Evolutionary conservation across 2,329 filamentous ascomycete species (phyloP).

Genomic region (Emergomyces pasteurianus): DNA sequence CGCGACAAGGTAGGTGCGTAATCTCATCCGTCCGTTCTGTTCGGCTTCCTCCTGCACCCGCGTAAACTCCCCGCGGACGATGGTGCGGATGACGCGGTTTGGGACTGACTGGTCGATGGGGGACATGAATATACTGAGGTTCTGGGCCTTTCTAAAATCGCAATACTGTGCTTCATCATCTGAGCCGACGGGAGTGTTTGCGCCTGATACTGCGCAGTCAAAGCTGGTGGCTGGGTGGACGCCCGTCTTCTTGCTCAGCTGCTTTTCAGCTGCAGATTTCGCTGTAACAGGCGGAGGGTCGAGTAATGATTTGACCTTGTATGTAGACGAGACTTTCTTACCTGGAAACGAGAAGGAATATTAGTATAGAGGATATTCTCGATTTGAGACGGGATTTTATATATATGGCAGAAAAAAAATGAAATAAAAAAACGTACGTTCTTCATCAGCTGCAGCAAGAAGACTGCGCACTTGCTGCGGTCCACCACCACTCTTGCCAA

Average conservation of each 20-base stretch:
- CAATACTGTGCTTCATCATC: slow-evolving; percentile 76
- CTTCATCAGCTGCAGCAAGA: slow-evolving; percentile 64
- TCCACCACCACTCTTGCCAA: slow-evolving; percentile 19
- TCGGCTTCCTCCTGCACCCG: slow-evolving; percentile 66
- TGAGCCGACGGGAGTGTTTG: slow-evolving; percentile 57
- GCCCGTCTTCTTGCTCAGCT: slow-evolving; percentile 34
- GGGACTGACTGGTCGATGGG: slow-evolving; percentile 60
- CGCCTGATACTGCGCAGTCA: slow-evolving; percentile 52
- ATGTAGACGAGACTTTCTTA: slow-evolving; percentile 42
- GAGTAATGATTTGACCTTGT: slow-evolving; percentile 53
- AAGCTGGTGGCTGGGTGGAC: slow-evolving; percentile 80
- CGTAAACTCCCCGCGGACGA: slow-evolving; percentile 76
- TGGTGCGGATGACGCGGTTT: slow-evolving; percentile 75
- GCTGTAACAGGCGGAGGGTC: slow-evolving; percentile 47
- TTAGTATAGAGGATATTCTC: slow-evolving; percentile 8
- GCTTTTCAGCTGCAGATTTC: slow-evolving; percentile 47
- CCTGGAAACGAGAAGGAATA: slow-evolving; percentile 25
- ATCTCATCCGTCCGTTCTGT: slow-evolving; percentile 56
- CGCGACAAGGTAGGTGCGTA: slow-evolving; percentile 88
- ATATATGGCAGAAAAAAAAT: slow-evolving; percentile 3
- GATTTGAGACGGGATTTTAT: not conserved
- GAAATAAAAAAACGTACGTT: slow-evolving; percentile 46
- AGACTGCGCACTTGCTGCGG: slow-evolving; percentile 45
- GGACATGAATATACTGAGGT: slow-evolving; percentile 68
- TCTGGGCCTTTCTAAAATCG: slow-evolving; percentile 80